Percentiles rank a stretch among this genome's conserved stretches.
Evolutionary conservation across 768 basidiomycete genomes (phyloP).

Genomic region (Tylopilus sp.): DNA sequence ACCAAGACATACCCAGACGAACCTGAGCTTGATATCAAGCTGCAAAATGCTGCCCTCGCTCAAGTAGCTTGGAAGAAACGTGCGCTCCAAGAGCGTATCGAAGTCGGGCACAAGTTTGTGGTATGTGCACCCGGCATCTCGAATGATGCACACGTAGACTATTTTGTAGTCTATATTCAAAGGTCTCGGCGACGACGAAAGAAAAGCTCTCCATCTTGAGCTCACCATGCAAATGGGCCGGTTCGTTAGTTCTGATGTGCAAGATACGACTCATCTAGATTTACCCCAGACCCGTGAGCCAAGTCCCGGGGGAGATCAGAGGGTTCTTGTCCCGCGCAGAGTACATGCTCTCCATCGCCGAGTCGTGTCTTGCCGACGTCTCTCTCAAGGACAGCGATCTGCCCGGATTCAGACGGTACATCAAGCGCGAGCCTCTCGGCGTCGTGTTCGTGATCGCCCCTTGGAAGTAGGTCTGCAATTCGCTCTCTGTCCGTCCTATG

Average conservation of each 20-base stretch:
- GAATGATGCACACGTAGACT: background rate
- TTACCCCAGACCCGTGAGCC: constrained; percentile 65
- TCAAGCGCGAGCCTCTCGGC: constrained; percentile 81
- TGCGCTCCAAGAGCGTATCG: constrained; percentile 59
- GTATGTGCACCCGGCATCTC: constrained; percentile 39
- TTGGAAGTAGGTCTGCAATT: constrained; percentile 71
- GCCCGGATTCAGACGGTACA: constrained; percentile 80
- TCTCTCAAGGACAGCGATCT: constrained; percentile 72
- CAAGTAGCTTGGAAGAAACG: constrained; percentile 72
- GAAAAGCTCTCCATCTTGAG: constrained; percentile 52
- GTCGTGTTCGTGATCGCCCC: constrained; percentile 86
- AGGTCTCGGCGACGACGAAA: constrained; percentile 45
- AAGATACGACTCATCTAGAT: background rate
- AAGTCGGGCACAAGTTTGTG: constrained; percentile 69
- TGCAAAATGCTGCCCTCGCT: constrained; percentile 56
- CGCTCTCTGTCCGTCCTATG: no score
- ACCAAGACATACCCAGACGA: constrained; percentile 59
- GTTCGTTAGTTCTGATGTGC: constrained; percentile 38
- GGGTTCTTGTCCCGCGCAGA: constrained; percentile 79
- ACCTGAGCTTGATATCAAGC: constrained; percentile 55
- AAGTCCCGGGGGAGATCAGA: constrained; percentile 73
- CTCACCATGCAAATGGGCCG: constrained; percentile 90
- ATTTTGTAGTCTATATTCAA: constrained; percentile 46
- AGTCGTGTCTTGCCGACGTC: constrained; percentile 68
- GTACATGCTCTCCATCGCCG: constrained; percentile 84